Base-by-base conservation (phyloP, 2,329 filamentous ascomycete species). In the Colletotrichum tanaceti region DNA sequence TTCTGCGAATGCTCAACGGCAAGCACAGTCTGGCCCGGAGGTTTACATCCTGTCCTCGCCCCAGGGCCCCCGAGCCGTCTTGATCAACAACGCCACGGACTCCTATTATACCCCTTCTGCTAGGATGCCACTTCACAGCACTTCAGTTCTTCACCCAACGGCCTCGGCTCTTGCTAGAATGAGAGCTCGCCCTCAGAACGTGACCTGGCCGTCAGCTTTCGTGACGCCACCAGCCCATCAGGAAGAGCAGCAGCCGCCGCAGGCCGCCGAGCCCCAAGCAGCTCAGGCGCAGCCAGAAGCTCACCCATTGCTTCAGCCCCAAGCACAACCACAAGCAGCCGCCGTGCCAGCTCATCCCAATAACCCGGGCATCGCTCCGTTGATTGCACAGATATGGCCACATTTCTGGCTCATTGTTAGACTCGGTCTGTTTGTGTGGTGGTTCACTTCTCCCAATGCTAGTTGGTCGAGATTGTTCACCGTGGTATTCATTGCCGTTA, bases 41-140 rank as follows among this genome's bases (percentile, higher is more conserved):
- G 86, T 90, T 2, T 90, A 90, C 71, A 85, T 91, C 28, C 75
- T 91, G 7, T 86, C 84, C 18, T 90, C 89, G 0, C 87, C 88
- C 0, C 81, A 82, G 49, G 89, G 89, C 0, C 89, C 88, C 1
- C 84, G 84, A 22, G 88, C 84, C 6, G 76, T 91, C 1, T 75
- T 91, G 7, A 78, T 90, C 47, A 87, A 86, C 72, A 82, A 83
- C 68, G 78, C 81, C 50, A 75, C 80, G 1, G 86, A 87, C 32
- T 79, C 83, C 13, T 90, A 86, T 67, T 86, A 82, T 68, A 87
- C 83, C 35, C 52, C 52, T 22, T 39, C 52, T 1, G 84, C 84
- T 44, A 68, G 70, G 16, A 49, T 59, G 24, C 49, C 63, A 22
- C 39, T 39, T 3, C 54, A 64, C 6, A 38, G 54, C 13, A 35